Evolutionary conservation across 805 yeast species (phyloP), one percentile per base, ranked within the genome.

Genomic region (Teunomyces aglyptinius): DNA sequence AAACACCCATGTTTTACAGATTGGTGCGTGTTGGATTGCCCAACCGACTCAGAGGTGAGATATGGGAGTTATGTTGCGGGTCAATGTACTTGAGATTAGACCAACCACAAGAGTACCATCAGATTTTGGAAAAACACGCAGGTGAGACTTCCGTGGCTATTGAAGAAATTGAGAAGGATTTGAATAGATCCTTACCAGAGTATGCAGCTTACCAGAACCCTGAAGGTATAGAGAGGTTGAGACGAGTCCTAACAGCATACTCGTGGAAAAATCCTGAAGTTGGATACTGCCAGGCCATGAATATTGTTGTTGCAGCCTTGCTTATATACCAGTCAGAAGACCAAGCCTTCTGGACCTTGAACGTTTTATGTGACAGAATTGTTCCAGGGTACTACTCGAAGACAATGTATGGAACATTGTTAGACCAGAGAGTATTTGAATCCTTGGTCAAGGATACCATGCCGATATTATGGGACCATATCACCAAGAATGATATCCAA

Each of bases 271-370:
- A 91, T 62, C 97, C 96, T 0, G 96, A 92, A 35, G 89, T 94
- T 20, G 99, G 99, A 0, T 94, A 94, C 64, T 94, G 99, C 63
- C 99, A 94, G 65, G 99, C 98, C 1, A 94, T 95, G 99, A 94
- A 94, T 62, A 94, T 94, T 43, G 90, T 87, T 6, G 82, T 81
- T 1, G 96, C 96, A 1, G 91, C 89, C 0, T 64, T 87, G 44
- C 67, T 87, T 43, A 86, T 86, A 33, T 86, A 82, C 63, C 90
- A 89, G 86, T 86, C 95, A 6, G 99, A 94, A 64, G 99, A 92
- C 54, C 98, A 94, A 65, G 98, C 97, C 0, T 94, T 89, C 60
- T 94, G 98, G 98, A 81, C 92, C 48, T 74, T 94, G 47, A 80
- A 83, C 46, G 79, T 81, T 13, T 66, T 94, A 2, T 90, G 97